Base-by-base conservation (phyloP, 495 filamentous ascomycete species). In the Aspergillus biplanus region DNA sequence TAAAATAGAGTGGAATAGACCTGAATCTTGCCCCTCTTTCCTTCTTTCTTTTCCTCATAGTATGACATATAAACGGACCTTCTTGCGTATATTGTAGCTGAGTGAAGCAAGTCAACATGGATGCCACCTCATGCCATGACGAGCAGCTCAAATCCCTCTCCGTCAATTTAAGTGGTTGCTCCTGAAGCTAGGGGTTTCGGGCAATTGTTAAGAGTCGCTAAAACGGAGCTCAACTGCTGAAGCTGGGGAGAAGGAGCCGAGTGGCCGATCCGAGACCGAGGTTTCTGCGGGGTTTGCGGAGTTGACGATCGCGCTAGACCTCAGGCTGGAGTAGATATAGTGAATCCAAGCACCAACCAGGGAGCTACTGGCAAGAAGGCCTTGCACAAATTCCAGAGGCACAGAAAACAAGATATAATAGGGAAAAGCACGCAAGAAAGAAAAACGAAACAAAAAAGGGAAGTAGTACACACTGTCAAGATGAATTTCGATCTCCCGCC, bases 401-500 rank as follows among this genome's bases (percentile, higher is more conserved):
- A 6, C 39, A 2, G 21, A 44, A 44, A 13, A 44, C 39, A 7
- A 44, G 11, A 11, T 44, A 11, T 44, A 4, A 44, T 6, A 44
- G 18, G 16, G 27, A 21, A 50, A 50, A 8, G 11, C 16, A 5
- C 16, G 27, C 0, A 18, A 18, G 21, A 50, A 50, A 27, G 47
- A 50, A 50, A 18, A 31, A 6, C 2, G 16, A n/a, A 50, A 9
- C 3, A 44, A 44, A 4, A 44, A 44, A 44, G n/a, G n/a, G 34
- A 58, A 47, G 6, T 35, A 27, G 13, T 58, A 58, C 27, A 58
- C 13, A 46, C 21, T 27, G 21, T 3, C 61, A 68, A 56, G 48
- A 87, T 86, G 84, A 81, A 85, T 70, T 87, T 87, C 66, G 74
- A 82, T 15, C 67, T 86, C 34, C 85, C 84, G 0, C 62, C 66